A percentile compares a stretch with the other conserved stretches of the same genome.
These are phyloP conservation scores for Miscanthus sacchariflorus DNA, from an alignment of 202 grass and related monocot genomes.

Conservation along the genomic window DNA sequence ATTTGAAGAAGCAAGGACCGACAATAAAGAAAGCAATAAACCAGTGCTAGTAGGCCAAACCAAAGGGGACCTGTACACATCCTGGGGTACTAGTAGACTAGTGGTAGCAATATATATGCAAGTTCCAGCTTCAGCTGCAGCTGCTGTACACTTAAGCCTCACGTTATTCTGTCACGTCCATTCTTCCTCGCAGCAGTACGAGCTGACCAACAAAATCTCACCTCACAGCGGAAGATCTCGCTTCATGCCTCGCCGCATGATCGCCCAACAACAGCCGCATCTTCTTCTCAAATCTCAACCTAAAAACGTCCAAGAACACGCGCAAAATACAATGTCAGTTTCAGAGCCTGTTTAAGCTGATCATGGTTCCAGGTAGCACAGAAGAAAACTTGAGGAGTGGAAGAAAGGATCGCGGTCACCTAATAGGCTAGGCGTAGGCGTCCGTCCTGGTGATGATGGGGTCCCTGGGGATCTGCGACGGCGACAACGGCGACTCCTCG, in stretches of 20 bases:
- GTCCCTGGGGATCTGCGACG: conserved; percentile 53
- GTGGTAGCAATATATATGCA: background rate
- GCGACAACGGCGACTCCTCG: conserved; percentile 68
- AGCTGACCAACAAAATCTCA: background rate
- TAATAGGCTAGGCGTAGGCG: background rate
- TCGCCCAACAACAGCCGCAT: background rate
- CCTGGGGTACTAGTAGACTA: background rate
- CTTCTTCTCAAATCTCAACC: background rate
- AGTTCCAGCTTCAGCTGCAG: conserved; percentile 37
- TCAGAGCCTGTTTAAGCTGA: background rate
- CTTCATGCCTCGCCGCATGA: background rate
- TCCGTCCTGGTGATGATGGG: background rate
- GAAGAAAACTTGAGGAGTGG: no score
- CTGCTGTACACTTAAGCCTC: conserved; percentile 37
- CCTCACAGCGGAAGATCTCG: background rate
- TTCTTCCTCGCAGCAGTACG: background rate
- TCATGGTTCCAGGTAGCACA: no score
- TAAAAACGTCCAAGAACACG: background rate
- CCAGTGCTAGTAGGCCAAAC: background rate
- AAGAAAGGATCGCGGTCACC: no score
- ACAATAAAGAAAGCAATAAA: background rate
- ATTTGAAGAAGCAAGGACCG: background rate
- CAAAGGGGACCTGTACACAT: conserved; percentile 39
- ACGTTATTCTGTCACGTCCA: background rate
- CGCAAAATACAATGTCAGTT: background rate